Evolutionary conservation across 192 early-diverging fungal genomes (phyloP), one percentile per base, ranked within the genome.

Genomic region (Coemansia sp.): DNA sequence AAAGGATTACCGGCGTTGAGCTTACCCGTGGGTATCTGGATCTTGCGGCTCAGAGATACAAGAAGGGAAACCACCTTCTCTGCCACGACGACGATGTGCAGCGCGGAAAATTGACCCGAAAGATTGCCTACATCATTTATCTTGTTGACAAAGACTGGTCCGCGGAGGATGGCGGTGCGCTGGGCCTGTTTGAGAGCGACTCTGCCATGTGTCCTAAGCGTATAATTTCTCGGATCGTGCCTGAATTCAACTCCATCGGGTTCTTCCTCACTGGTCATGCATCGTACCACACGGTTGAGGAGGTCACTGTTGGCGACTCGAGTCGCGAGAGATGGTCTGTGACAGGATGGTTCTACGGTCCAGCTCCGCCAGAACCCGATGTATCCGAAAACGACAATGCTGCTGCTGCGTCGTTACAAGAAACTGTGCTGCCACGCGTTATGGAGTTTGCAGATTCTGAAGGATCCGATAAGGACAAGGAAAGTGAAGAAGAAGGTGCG

Each of bases 71-170:
- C 47, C 87, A 89, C 41, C 52, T 90, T 22, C 70, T 89, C 9
- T 90, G 89, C 61, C 89, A 90, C 54, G 89, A 90, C 50, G 89
- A 90, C 48, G 88, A 90, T 62, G 87, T 90, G 47, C 83, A 84
- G 52, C 81, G 81, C 25, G 87, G 82, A 41, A 81, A 82, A 47
- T 25, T 66, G 50, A 71, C 69, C 25, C 83, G 88, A 20, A 72
- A 82, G 41, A 85, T 90, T 25, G 88, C 88, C 2, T 90, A 88
- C 65, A 90, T 90, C 42, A 80, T 90, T 6, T 90, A 90, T 48
- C 64, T 90, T 48, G 86, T 88, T 17, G 85, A 87, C 40, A 80
- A 86, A 31, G 74, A 84, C 31, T 90, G 88, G 88, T 59, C 59
- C n/a, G 42, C 37, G n/a, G 80, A 70, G 41, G 85, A 90, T 25